Evolutionary conservation across 371 early-diverging fungal species (phyloP).

Genomic region (Mucor irregularis): DNA sequence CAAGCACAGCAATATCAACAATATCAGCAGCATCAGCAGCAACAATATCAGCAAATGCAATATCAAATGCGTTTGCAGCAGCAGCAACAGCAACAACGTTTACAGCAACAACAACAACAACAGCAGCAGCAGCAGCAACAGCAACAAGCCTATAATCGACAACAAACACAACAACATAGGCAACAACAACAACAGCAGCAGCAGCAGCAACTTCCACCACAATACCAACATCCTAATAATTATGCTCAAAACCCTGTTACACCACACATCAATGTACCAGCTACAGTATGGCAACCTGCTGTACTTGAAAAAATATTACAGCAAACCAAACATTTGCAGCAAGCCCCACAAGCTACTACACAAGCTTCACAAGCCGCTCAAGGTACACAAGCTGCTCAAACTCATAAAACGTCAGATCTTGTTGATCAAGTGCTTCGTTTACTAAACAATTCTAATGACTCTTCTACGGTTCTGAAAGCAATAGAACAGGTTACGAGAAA

Average conservation of each 20-base stretch:
- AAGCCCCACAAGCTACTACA: not conserved
- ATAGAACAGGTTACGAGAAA: no score
- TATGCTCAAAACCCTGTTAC: no score
- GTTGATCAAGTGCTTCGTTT: not conserved
- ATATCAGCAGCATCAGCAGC: not conserved
- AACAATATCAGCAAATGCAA: slow-evolving; percentile 1
- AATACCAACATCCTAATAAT: not conserved
- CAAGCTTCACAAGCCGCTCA: not conserved
- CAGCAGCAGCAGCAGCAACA: not conserved
- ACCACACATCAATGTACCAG: no score
- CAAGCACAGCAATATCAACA: slow-evolving; percentile 4
- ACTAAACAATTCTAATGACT: not conserved
- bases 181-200: not conserved
- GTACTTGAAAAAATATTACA: not conserved
- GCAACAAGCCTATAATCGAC: not conserved
- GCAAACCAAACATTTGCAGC: not conserved
- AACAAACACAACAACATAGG: not conserved
- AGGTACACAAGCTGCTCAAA: not conserved
- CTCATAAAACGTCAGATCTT: not conserved
- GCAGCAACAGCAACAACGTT: slow-evolving; percentile 7
- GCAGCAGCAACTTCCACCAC: not conserved
- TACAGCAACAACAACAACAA: slow-evolving; percentile 1
- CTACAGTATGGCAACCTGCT: not conserved
- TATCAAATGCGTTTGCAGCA: slow-evolving; percentile 11
- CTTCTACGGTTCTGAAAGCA: no score